A percentile compares a stretch with the other conserved stretches of the same genome.
phyloP scores from a whole-genome alignment of 2,329 filamentous ascomycete genomes.

The Aspergillus glaucus region DNA sequence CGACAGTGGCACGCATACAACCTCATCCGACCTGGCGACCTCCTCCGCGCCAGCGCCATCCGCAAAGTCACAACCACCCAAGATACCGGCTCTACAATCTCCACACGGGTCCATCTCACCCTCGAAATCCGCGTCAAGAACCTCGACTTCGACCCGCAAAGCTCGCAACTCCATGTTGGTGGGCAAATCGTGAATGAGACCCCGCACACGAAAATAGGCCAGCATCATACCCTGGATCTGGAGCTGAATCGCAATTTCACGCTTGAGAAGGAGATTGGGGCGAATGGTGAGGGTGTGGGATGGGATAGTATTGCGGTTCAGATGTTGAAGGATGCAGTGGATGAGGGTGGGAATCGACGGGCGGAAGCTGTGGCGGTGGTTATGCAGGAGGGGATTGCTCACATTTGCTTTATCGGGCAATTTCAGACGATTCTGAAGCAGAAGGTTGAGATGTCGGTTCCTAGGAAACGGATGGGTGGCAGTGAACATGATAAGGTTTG shows the following conservation, averaged over 20 bases:
- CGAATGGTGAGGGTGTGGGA: conserved; percentile 43
- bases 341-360: conserved; percentile 60
- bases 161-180: conserved; percentile 61
- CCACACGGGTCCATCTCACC: conserved; percentile 58
- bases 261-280: conserved; percentile 66
- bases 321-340: conserved; percentile 70
- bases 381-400: conserved; percentile 67
- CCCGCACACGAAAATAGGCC: conserved; percentile 59
- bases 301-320: conserved; percentile 88
- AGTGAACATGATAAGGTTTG: conserved; percentile 44
- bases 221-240: conserved; percentile 70
- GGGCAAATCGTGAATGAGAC: conserved; percentile 62
- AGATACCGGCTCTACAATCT: conserved; percentile 55
- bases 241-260: conserved; percentile 85
- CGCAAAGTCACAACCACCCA: conserved; percentile 58
- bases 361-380: conserved; percentile 84
- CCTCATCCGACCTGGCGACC: conserved; percentile 60
- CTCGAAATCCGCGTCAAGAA: conserved; percentile 60
- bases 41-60: conserved; percentile 59
- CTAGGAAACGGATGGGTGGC: conserved; percentile 42
- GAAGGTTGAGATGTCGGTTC: conserved; percentile 43
- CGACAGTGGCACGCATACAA: conserved; percentile 68
- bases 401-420: conserved; percentile 48
- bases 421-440: conserved; percentile 46
- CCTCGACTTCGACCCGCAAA: conserved; percentile 64